Evolutionary conservation across 2,329 filamentous ascomycete species (phyloP).

Genomic region (Botrytis elliptica): DNA sequence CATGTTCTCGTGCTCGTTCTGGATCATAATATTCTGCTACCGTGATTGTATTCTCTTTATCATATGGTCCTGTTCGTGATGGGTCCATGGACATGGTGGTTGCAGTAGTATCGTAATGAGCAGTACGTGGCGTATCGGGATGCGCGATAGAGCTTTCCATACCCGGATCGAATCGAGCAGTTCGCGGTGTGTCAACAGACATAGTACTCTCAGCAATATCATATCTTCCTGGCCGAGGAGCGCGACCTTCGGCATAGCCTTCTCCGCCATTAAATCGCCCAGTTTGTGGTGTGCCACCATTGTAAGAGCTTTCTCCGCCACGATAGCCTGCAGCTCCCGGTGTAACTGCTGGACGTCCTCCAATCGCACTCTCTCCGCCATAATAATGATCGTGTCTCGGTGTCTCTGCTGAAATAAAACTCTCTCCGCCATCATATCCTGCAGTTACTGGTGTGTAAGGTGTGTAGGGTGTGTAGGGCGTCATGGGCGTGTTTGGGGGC

Average conservation of each 20-base stretch:
- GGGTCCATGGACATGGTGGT: conserved; percentile 14
- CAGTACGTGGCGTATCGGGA: conserved; percentile 21
- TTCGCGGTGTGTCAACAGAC: conserved; percentile 13
- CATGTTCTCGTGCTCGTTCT: conserved; percentile 23
- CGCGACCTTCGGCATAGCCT: conserved; percentile 8
- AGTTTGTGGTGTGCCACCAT: neutral
- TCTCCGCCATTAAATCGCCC: conserved; percentile 11
- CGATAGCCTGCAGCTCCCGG: conserved; percentile 8
- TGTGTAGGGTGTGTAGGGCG: conserved; percentile 15
- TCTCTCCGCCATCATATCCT: conserved; percentile 19
- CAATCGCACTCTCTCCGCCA: neutral
- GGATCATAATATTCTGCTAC: conserved; percentile 27
- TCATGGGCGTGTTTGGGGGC: conserved; percentile 21
- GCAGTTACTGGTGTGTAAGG: conserved; percentile 13
- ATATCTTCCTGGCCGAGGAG: conserved; percentile 11
- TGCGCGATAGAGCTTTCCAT: conserved; percentile 18
- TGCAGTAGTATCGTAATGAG: conserved; percentile 36
- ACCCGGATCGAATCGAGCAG: conserved; percentile 16
- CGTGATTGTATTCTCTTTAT: conserved; percentile 23
- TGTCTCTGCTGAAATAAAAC: conserved; percentile 9
- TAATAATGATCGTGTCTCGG: conserved; percentile 12
- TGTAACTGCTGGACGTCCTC: conserved; percentile 6
- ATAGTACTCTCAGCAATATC: conserved; percentile 16
- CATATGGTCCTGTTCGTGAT: conserved; percentile 23
- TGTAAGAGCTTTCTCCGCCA: conserved; percentile 10